Evolutionary conservation across 306 rosid genomes (phyloP).

Genomic region (Vicia sativa): DNA sequence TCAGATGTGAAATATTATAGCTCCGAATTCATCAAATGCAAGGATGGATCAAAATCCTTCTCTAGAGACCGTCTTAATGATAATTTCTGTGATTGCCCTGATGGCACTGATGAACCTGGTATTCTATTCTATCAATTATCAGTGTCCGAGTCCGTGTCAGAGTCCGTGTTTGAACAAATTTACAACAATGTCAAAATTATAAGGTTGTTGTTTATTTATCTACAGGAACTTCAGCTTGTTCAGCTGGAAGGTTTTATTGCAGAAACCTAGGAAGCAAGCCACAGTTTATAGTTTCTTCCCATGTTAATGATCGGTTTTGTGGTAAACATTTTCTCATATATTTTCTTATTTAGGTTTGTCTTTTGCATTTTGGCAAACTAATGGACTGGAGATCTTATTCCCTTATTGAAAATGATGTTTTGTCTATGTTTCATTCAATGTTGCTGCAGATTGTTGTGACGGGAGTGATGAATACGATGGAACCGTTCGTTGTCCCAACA

Average conservation of each 20-base stretch:
- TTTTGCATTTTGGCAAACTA: background rate
- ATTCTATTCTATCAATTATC: conserved; percentile 8
- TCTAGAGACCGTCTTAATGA: conserved; percentile 77
- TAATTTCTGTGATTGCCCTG: conserved; percentile 80
- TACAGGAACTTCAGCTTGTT: conserved; percentile 94
- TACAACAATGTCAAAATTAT: too few relatives aligned
- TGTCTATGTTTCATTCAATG: conserved; percentile 5
- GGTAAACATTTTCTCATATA: conserved; percentile 57
- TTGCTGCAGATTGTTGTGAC: conserved; percentile 84
- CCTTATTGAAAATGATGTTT: too few relatives aligned
- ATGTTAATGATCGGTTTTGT: conserved; percentile 74
- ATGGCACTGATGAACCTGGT: conserved; percentile 97
- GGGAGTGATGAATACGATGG: conserved; percentile 89
- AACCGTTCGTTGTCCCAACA: conserved; percentile 61
- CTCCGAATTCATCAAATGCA: conserved; percentile 67
- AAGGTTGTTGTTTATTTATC: conserved; percentile 33
- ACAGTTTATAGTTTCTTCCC: conserved; percentile 75
- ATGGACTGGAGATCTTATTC: too few relatives aligned
- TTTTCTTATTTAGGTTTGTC: conserved; percentile 1
- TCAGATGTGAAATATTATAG: conserved; percentile 76
- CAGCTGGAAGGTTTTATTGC: conserved; percentile 74
- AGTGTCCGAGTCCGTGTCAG: too few relatives aligned
- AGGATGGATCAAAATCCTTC: conserved; percentile 72
- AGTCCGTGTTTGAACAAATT: too few relatives aligned
- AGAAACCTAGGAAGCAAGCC: conserved; percentile 85